Conservation (phyloP, 495 filamentous ascomycete species). For the Chaetomidium leptoderma region DNA sequence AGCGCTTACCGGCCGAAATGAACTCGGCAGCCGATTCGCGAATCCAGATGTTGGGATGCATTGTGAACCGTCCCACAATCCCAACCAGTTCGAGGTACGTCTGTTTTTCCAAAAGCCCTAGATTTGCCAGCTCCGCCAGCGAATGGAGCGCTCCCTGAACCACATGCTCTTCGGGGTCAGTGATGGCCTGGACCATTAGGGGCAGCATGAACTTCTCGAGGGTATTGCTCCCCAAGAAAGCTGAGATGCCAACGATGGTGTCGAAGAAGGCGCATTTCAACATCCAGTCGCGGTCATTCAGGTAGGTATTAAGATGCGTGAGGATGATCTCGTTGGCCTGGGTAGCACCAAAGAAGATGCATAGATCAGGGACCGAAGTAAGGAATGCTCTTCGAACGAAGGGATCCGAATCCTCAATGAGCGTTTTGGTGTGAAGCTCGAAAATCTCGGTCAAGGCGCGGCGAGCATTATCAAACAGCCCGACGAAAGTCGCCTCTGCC, state of each 20-base stretch:
- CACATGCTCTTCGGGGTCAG: slow-evolving; percentile 92
- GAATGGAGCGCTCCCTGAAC: slow-evolving; percentile 86
- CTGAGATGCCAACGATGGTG: slow-evolving; percentile 86
- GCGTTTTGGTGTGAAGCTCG: slow-evolving; percentile 78
- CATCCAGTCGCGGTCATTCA: slow-evolving; percentile 96
- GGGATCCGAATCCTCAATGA: slow-evolving; percentile 81
- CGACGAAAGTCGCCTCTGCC: slow-evolving; percentile 61
- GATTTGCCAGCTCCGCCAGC: slow-evolving; percentile 79
- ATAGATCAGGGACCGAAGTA: slow-evolving; percentile 86
- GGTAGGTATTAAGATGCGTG: slow-evolving; percentile 93
- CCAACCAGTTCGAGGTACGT: slow-evolving; percentile 85
- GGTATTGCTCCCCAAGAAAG: slow-evolving; percentile 79
- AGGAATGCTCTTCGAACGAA: slow-evolving; percentile 91
- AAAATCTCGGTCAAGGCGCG: slow-evolving; percentile 74
- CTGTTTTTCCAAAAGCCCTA: slow-evolving; percentile 80
- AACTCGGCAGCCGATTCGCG: slow-evolving; percentile 82
- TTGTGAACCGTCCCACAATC: slow-evolving; percentile 72
- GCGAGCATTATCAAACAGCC: slow-evolving; percentile 76
- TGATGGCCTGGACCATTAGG: slow-evolving; percentile 93
- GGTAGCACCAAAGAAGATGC: slow-evolving; percentile 87
- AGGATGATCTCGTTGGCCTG: slow-evolving; percentile 91
- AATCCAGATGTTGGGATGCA: slow-evolving; percentile 95
- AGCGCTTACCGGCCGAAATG: slow-evolving; percentile 68
- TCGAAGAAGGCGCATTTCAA: slow-evolving; percentile 96
- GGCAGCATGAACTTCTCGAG: slow-evolving; percentile 95